Evolutionary conservation across 129 eudicot species (phyloP), one percentile per base, ranked within the genome.

Genomic region (Arctium minus): DNA sequence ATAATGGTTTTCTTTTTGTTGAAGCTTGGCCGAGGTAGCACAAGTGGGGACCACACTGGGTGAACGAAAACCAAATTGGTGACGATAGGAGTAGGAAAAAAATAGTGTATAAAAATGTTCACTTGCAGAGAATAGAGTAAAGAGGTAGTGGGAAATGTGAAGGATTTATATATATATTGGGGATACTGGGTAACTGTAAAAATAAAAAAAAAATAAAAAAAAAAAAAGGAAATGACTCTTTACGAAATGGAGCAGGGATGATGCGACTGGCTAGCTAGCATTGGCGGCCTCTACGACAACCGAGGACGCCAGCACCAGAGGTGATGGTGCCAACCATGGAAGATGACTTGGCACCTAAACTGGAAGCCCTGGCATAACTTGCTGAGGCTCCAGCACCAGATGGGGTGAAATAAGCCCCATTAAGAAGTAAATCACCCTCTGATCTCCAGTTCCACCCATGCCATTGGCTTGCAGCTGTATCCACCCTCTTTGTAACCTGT

Each of bases 401-500:
- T 75, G 94, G 90, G 8, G 86, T 89, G 82, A 93, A 93, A 79
- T 86, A 93, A 33, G 97, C 97, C 33, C 97, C 97, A 22, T 93
- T 93, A 15, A 93, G 92, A 76, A 93, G 79, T 62, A 93, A 62
- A 81, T 93, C 97, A 38, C 97, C 97, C 75, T 93, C 97, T 53
- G 97, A 93, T 76, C 97, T 91, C 97, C 97, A 93, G 68, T 93
- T 93, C 97, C 97, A 93, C 11, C 94, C 93, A 44, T 89, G 86
- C 97, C 97, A 93, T 67, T 86, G 81, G 74, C 81, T 67, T 67
- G 77, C 80, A 74, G 79, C 81, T 65, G 96, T 89, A 0, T 89
- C 91, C 37, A 89, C 94, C 76, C 97, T 91, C 80, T 93, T 93
- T 75, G 97, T 93, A 33, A 93, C 97, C 97, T 93, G 90, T 70